phyloP scores from a whole-genome alignment of 768 basidiomycete species.

The Pulveroboletus ravenelii region DNA sequence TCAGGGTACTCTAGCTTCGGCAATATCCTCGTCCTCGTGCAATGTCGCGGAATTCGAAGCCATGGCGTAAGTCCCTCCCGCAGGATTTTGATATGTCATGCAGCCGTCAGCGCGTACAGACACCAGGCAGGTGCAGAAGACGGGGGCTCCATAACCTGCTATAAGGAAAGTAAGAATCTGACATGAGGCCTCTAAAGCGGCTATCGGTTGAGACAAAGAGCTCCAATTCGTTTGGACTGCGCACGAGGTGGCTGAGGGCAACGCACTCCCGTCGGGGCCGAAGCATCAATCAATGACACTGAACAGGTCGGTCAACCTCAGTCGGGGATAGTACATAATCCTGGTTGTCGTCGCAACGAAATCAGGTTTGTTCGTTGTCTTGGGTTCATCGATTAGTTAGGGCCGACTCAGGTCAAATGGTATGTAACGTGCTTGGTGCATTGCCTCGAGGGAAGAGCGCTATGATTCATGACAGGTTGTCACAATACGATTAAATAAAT shows the following conservation, averaged over 20 bases:
- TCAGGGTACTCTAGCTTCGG: conserved; percentile 53
- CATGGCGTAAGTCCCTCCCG: conserved; percentile 38
- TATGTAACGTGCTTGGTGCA: conserved; percentile 36
- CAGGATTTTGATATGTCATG: conserved; percentile 45
- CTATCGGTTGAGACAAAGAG: conserved; percentile 44
- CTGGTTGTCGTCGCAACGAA: conserved; percentile 14
- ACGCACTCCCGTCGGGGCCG: background rate
- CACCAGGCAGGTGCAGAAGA: conserved; percentile 58
- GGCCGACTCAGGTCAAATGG: conserved; percentile 51
- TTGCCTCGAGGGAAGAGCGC: conserved; percentile 43
- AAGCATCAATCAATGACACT: conserved; percentile 46
- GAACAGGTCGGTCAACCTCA: conserved; percentile 43
- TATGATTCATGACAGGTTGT: conserved; percentile 21
- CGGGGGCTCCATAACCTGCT: conserved; percentile 61
- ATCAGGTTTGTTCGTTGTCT: conserved; percentile 29
- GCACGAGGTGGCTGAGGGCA: background rate
- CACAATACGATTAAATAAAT: conserved; percentile 1
- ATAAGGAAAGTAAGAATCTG: conserved; percentile 64
- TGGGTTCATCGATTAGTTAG: conserved; percentile 49
- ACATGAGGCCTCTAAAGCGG: conserved; percentile 51
- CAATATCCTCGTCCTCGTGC: conserved; percentile 30
- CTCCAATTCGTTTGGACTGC: conserved; percentile 58
- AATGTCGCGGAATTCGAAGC: conserved; percentile 11
- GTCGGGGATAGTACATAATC: conserved; percentile 7
- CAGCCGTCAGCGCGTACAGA: conserved; percentile 50